Evolutionary conservation across 345 rosid species (phyloP), one percentile per base, ranked within the genome.

Genomic region (Salix udensis): DNA sequence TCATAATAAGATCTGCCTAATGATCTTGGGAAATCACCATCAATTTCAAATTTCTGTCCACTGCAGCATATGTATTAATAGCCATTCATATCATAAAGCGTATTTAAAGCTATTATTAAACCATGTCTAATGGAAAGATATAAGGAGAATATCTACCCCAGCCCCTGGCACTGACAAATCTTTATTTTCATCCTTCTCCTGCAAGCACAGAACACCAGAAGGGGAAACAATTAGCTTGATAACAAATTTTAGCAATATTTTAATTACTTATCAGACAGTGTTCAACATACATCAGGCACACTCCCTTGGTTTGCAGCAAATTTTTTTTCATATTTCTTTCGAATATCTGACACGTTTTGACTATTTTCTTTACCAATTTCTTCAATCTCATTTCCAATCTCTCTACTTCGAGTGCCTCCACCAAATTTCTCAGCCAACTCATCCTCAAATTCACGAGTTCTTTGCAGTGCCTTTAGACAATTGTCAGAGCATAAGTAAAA

Each of bases 401-500:
- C 95, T 73, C 87, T 87, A 82, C 81, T 89, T 73, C 79, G 84
- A 82, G 83, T 79, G 72, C 86, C 95, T 76, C 94, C 97, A 67
- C 99, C 99, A 88, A 96, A 96, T 88, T 91, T 92, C 87, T 90
- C 92, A 69, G 94, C 99, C 80, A 93, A 79, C 80, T 96, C 98
- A 85, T 92, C 88, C 84, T 96, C 99, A 87, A 96, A 96, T 84
- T 96, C 99, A 67, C 91, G 82, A 71, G 99, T 96, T 79, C 99
- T 85, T 86, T 93, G 98, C 31, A 95, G 84, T 80, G 97, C 97
- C 98, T 95, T 79, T 30, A 72, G 75, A 79, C 67, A 76, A 61
- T 75, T 69, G 48, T 21, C 64, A 84, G 74, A 82, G 44, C 67
- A 75, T 12, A 78, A 5, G 13, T 61, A 46, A 65, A 36, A 39